Base-by-base conservation (phyloP, 257 asterid genomes). In the Linderniella brevidens region DNA sequence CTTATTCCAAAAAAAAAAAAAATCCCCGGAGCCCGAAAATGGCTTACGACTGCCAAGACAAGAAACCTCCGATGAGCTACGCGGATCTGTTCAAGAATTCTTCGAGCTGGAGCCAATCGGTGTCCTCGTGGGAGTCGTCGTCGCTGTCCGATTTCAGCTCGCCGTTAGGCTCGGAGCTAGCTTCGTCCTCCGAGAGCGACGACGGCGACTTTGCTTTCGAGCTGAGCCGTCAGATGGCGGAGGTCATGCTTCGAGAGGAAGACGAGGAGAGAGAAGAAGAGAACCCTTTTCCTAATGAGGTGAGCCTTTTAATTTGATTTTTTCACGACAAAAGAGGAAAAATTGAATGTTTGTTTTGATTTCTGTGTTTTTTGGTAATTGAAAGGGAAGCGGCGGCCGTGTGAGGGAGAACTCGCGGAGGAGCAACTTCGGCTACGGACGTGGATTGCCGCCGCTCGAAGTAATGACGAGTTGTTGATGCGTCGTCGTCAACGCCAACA, bases 221-320 rank as follows among this genome's bases (percentile, higher is more conserved):
- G 65, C 72, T 85, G 73, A 76, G 76, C 63, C 92, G 93, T 8
- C 82, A 72, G 73, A 76, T 85, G 93, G 78, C 93, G 1, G 87
- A 85, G 72, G 68, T 67, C 49, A 81, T 81, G 92, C 90, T 78
- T 9, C 64, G 54, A 18, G 95, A 78, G 9, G 81, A 82, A 0
- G 77, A 64, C 40, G 63, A 46, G 9, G 16, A 4, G 8, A 41
- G 6, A 40, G 11, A 44, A 0, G 55, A 19, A 10, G 13, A 17
- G 13, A 52, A 38, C 35, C 11, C 35, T 13, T 3, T 9, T 38
- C 36, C 15, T 12, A n/a, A 46, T 9, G 49, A 45, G 4, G 0
- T 25, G 6, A 25, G 32, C 4, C 3, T 25, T 25, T n/a, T n/a
- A n/a, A 25, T 25, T 25, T 25, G 6, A 25, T 25, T 6, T 25